Conservation (phyloP, 192 early-diverging fungal species). For the Coemansia sp. region DNA sequence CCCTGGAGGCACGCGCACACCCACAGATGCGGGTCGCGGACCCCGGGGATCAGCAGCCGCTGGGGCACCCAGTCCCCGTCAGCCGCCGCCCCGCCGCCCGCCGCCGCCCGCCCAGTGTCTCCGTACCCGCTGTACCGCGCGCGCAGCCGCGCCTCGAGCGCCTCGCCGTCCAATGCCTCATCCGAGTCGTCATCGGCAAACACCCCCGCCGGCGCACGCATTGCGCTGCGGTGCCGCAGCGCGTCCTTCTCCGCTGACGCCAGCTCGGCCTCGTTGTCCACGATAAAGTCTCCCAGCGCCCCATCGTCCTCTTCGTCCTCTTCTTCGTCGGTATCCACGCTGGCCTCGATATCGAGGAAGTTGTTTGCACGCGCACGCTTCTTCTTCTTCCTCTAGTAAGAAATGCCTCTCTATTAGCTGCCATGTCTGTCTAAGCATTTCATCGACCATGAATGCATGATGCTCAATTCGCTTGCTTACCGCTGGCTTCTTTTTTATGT, state of each 20-base stretch:
- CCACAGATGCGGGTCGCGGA: slow-evolving; percentile 90
- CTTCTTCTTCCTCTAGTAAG: slow-evolving; percentile 15
- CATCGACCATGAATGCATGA: not conserved
- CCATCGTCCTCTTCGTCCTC: slow-evolving; percentile 75
- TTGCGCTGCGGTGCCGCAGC: slow-evolving; percentile 52
- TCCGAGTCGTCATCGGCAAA: slow-evolving; percentile 62
- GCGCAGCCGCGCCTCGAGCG: slow-evolving; percentile 70
- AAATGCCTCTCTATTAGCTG: not conserved
- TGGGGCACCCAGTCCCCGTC: slow-evolving; percentile 63
- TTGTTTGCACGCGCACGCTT: slow-evolving; percentile 44
- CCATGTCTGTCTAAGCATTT: not conserved
- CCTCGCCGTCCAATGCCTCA: slow-evolving; percentile 80
- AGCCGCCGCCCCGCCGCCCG: slow-evolving; percentile 53
- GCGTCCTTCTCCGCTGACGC: slow-evolving; percentile 58
- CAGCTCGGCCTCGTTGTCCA: slow-evolving; percentile 69
- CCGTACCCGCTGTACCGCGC: slow-evolving; percentile 70
- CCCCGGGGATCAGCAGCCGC: slow-evolving; percentile 75
- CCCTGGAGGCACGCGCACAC: slow-evolving; percentile 81
- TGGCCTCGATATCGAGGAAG: slow-evolving; percentile 74
- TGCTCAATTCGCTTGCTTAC: not conserved
- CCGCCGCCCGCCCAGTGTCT: slow-evolving; percentile 42
- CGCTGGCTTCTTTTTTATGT: not conserved
- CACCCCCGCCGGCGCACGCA: slow-evolving; percentile 59
- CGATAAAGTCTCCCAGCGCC: slow-evolving; percentile 56
- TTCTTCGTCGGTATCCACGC: slow-evolving; percentile 74